Evolutionary conservation across 2,329 filamentous ascomycete genomes (phyloP).

Genomic region (Aspergillus sp.): DNA sequence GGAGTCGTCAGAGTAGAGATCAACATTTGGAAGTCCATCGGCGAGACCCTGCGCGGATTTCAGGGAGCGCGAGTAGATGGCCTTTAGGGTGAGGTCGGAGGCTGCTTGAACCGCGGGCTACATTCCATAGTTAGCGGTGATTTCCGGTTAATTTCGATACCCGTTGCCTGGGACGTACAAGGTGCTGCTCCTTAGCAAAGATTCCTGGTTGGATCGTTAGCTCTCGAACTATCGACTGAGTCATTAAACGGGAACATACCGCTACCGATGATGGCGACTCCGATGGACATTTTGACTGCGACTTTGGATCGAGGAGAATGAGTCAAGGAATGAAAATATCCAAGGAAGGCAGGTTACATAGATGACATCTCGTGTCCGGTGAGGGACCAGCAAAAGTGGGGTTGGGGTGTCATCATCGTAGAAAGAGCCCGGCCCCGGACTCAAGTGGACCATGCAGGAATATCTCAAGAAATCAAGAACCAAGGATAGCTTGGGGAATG

Average conservation of each 20-base stretch:
- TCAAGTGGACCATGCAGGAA: background rate
- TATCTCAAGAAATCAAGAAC: background rate
- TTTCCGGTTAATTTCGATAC: background rate
- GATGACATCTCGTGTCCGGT: background rate
- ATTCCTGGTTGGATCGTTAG: constrained; percentile 45
- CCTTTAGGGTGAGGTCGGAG: constrained; percentile 54
- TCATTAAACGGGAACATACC: constrained; percentile 35
- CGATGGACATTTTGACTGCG: constrained; percentile 41
- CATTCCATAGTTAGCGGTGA: constrained; percentile 11
- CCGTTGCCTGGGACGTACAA: constrained; percentile 38
- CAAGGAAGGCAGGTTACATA: background rate
- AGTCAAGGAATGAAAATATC: background rate
- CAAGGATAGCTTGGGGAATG: background rate
- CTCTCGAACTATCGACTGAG: background rate
- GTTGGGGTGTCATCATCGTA: background rate
- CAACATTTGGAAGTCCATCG: constrained; percentile 41
- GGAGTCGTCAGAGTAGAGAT: constrained; percentile 62
- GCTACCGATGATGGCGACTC: constrained; percentile 59
- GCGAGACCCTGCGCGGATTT: constrained; percentile 56
- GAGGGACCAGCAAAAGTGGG: background rate
- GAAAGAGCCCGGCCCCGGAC: background rate
- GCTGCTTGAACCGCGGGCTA: constrained; percentile 58
- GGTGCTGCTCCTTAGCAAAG: constrained; percentile 62
- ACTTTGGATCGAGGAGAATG: background rate
- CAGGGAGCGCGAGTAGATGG: constrained; percentile 63